These are phyloP conservation scores for Fusarium clavum DNA, from an alignment of 2,329 filamentous ascomycete genomes.

Conservation along the genomic window DNA sequence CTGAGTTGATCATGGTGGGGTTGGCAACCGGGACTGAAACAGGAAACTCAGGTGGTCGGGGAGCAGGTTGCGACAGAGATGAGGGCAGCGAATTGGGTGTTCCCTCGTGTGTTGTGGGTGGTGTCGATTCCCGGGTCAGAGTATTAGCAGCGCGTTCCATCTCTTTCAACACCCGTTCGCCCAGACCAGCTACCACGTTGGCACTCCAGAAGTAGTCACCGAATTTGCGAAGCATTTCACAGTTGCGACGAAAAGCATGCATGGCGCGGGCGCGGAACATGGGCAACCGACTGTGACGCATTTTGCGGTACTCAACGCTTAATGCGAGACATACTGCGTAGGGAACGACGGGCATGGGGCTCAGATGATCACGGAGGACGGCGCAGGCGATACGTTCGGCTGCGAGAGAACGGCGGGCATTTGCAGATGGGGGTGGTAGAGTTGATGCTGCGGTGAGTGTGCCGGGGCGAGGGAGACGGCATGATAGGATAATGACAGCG, in stretches of 20 bases:
- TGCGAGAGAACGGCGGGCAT: slow-evolving; percentile 67
- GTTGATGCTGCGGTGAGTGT: slow-evolving; percentile 55
- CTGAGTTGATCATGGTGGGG: slow-evolving; percentile 44
- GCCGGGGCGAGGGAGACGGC: slow-evolving; percentile 61
- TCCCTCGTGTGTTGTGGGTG: slow-evolving; percentile 39
- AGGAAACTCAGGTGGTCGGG: slow-evolving; percentile 31
- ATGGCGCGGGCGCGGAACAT: slow-evolving; percentile 69
- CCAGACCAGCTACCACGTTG: slow-evolving; percentile 65
- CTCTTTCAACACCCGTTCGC: slow-evolving; percentile 65
- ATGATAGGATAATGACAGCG: slow-evolving; percentile 71
- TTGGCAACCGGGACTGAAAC: slow-evolving; percentile 38
- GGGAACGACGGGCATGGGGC: slow-evolving; percentile 68
- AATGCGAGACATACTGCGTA: slow-evolving; percentile 72
- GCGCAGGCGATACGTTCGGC: slow-evolving; percentile 68
- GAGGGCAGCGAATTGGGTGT: slow-evolving; percentile 41
- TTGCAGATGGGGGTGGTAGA: slow-evolving; percentile 61
- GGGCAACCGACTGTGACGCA: slow-evolving; percentile 69
- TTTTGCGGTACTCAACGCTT: slow-evolving; percentile 72
- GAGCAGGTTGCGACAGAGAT: slow-evolving; percentile 2
- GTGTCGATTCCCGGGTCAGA: slow-evolving; percentile 53
- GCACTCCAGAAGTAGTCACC: slow-evolving; percentile 70
- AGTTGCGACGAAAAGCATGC: slow-evolving; percentile 65
- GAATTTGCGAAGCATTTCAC: slow-evolving; percentile 63
- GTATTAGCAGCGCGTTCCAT: slow-evolving; percentile 66
- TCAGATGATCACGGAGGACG: slow-evolving; percentile 63